A percentile compares a stretch with the other conserved stretches of the same genome.
These are phyloP conservation scores for Penicillium sp. DNA, from an alignment of 2,329 filamentous ascomycete species.

Conservation along the genomic window DNA sequence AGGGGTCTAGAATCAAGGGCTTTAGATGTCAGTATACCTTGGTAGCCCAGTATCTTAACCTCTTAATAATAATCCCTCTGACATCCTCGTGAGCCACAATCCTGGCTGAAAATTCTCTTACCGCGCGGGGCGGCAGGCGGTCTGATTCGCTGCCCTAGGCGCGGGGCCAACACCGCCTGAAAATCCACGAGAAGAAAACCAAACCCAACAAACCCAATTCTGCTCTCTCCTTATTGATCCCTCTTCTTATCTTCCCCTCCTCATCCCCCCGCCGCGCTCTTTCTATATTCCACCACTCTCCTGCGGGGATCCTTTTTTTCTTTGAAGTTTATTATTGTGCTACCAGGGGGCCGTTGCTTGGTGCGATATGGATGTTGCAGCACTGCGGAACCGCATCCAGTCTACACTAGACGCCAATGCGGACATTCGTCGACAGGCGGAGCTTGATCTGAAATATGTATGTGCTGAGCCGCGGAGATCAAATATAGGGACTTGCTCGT, in stretches of 20 bases:
- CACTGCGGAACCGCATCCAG: constrained; percentile 66
- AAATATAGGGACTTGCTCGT: neutral
- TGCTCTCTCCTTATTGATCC: constrained; percentile 16
- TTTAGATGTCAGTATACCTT: neutral
- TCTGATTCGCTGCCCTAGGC: constrained; percentile 33
- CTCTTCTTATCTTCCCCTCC: constrained; percentile 26
- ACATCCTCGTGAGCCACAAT: neutral
- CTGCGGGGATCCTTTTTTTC: constrained; percentile 28
- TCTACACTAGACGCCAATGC: constrained; percentile 68
- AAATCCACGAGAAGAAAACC: constrained; percentile 32
- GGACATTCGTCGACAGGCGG: constrained; percentile 65
- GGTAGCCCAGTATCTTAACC: neutral
- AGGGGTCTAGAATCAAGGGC: neutral
- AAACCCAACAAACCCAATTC: constrained; percentile 30
- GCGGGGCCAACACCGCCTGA: constrained; percentile 32
- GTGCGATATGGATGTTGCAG: constrained; percentile 63
- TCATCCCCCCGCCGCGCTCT: constrained; percentile 22
- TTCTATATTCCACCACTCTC: constrained; percentile 25
- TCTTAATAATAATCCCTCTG: neutral
- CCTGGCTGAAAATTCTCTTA: constrained; percentile 27
- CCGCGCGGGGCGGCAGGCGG: constrained; percentile 29
- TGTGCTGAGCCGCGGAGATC: constrained; percentile 33
- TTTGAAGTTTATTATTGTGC: constrained; percentile 32
- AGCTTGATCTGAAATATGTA: constrained; percentile 69
- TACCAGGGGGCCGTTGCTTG: constrained; percentile 39